Evolutionary conservation across 176 grass and related monocot genomes (phyloP), one percentile per base, ranked within the genome.

Genomic region (Eragrostis nindensis): DNA sequence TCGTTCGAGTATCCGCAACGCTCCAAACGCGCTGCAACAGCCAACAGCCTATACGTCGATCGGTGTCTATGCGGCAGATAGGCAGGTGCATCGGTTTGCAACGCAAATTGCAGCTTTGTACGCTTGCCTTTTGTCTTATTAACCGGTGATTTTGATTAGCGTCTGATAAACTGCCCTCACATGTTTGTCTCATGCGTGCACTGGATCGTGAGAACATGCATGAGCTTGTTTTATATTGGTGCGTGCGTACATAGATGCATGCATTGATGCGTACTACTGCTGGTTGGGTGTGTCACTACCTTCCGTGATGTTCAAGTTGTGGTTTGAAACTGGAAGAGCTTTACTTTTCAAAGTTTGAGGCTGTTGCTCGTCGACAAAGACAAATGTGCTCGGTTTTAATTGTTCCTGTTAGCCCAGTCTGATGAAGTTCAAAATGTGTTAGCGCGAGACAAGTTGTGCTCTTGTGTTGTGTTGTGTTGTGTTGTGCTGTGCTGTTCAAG

Each of bases 1-100:
- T 16, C 21, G 8, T 71, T 85, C 14, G 74, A 85, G 83, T 62
- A 52, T 48, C 45, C 74, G n/a, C 45, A 42, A 60, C 74, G 62
- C 24, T 64, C n/a, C 76, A 39, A 52, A 40, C 46, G 49, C 62
- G 17, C 29, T 11, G 45, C 62, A 9, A 26, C 53, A 11, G 5
- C 0, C 5, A 56, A 24, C 14, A 9, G 10, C 48, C 1, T 43
- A n/a, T 43, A n/a, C 39, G 8, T n/a, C 8, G 18, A 55, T 54
- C 44, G 46, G 41, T 10, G 17, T 26, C 6, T 25, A 11, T 21
- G 5, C 4, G 17, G n/a, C 7, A 24, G 21, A 21, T 57, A 25
- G 43, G 43, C 44, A 8, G 67, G 62, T 40, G 56, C 63, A 38
- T 47, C 68, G 81, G 40, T 47, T 22, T 24, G 71, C 62, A 49